A percentile compares a stretch with the other conserved stretches of the same genome.
Evolutionary conservation across 768 basidiomycete genomes (phyloP).

Genomic region (Hygrophorus russula): DNA sequence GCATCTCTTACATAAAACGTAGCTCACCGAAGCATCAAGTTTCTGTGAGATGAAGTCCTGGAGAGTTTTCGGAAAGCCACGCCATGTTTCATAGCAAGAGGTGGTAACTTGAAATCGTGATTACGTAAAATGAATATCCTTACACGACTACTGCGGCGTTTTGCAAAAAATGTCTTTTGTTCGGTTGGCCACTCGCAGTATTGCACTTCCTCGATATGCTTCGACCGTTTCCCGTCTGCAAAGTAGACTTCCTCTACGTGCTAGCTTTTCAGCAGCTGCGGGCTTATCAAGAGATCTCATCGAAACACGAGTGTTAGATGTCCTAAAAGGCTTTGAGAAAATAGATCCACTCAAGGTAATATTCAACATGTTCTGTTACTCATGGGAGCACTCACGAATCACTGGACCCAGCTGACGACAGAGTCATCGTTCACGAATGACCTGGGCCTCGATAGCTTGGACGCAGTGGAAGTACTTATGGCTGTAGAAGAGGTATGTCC

Average conservation of each 20-base stretch:
- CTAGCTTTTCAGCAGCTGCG: constrained; percentile 54
- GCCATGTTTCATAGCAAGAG: constrained; percentile 76
- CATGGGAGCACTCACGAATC: background rate
- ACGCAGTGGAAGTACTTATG: constrained; percentile 98
- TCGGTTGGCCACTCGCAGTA: constrained; percentile 36
- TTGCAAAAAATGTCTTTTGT: constrained; percentile 40
- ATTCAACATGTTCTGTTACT: background rate
- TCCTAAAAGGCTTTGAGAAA: constrained; percentile 85
- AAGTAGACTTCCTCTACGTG: constrained; percentile 29
- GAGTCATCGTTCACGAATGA: constrained; percentile 65
- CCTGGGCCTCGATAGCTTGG: constrained; percentile 90
- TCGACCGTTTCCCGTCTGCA: constrained; percentile 23
- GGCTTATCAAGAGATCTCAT: constrained; percentile 60
- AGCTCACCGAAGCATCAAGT: constrained; percentile 80
- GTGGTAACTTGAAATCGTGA: no score
- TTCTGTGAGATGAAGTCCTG: constrained; percentile 84
- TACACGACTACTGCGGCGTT: no score
- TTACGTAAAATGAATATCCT: no score
- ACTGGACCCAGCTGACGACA: constrained; percentile 43
- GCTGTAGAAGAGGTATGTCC: constrained; percentile 80
- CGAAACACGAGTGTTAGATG: constrained; percentile 65
- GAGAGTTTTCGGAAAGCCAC: constrained; percentile 87
- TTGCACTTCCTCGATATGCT: constrained; percentile 29
- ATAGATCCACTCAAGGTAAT: constrained; percentile 64
- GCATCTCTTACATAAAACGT: background rate